Conservation (phyloP, 768 basidiomycete genomes). For the Hysterangium stoloniferum region DNA sequence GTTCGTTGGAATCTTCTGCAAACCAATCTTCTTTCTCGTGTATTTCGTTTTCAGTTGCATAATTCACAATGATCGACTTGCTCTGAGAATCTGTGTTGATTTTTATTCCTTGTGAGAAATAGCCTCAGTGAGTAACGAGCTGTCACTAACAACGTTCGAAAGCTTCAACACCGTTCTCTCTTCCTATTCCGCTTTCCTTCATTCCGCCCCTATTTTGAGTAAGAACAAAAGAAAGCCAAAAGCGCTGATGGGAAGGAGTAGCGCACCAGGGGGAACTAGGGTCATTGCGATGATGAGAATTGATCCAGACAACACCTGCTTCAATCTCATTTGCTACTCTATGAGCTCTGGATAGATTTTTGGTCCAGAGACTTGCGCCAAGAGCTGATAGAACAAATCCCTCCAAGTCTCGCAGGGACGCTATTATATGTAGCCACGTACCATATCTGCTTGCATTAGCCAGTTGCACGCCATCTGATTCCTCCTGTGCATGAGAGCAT, state of each 20-base stretch:
- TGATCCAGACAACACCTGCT: conserved; percentile 79
- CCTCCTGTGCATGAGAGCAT: conserved; percentile 35
- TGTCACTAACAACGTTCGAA: conserved; percentile 60
- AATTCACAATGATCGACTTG: conserved; percentile 74
- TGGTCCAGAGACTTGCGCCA: conserved; percentile 77
- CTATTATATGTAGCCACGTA: neutral
- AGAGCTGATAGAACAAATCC: conserved; percentile 37
- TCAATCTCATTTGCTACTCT: conserved; percentile 63
- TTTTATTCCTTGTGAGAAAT: no score
- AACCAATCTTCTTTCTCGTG: conserved; percentile 59
- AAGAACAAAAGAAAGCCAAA: neutral
- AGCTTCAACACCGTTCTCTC: conserved; percentile 82
- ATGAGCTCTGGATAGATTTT: conserved; percentile 66
- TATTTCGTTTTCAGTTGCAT: conserved; percentile 53
- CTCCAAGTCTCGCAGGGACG: neutral
- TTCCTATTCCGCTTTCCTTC: conserved; percentile 83
- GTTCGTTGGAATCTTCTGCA: neutral
- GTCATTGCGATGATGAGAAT: conserved; percentile 85
- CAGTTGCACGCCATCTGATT: conserved; percentile 55
- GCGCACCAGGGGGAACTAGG: conserved; percentile 81
- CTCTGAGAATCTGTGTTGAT: conserved; percentile 73
- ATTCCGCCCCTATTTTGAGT: conserved; percentile 72
- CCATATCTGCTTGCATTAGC: conserved; percentile 70
- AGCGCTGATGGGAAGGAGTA: neutral
- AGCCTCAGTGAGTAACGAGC: neutral